A percentile compares a stretch with the other conserved stretches of the same genome.
These are phyloP conservation scores for Fusarium sp. DNA, from an alignment of 2,329 filamentous ascomycete genomes.

Conservation along the genomic window DNA sequence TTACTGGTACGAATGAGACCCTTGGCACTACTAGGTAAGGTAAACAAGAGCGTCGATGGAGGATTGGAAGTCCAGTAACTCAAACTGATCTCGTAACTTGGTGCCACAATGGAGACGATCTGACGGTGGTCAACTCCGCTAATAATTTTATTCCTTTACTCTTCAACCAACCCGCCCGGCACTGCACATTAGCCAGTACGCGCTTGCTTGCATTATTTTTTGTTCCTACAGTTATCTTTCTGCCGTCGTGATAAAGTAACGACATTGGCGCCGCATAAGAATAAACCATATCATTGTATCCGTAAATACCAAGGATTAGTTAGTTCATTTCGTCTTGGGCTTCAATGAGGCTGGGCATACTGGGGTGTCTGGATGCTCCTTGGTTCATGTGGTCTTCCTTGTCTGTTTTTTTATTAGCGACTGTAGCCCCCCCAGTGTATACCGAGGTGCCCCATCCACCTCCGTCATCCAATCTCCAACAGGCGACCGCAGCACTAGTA, in stretches of 20 bases:
- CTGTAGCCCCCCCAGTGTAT: conserved; percentile 5
- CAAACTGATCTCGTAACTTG: conserved; percentile 28
- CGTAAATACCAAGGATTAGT: too few species aligned
- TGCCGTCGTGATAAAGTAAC: neutral
- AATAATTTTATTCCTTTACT: conserved; percentile 33
- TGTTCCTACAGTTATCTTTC: neutral
- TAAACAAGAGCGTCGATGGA: neutral
- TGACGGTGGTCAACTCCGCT: conserved; percentile 27
- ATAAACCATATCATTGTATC: too few species aligned
- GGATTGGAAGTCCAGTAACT: neutral
- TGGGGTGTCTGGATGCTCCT: conserved; percentile 23
- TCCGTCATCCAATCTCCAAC: conserved; percentile 44
- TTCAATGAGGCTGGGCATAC: conserved; percentile 33
- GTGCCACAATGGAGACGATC: conserved; percentile 18
- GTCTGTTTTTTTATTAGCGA: conserved; percentile 16
- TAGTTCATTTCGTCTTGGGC: conserved; percentile 8
- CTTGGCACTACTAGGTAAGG: conserved; percentile 25
- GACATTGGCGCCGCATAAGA: neutral
- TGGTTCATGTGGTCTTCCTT: conserved; percentile 28
- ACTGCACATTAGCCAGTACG: conserved; percentile 5
- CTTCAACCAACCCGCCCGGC: neutral
- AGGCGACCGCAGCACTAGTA: conserved; percentile 12
- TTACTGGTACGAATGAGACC: conserved; percentile 4
- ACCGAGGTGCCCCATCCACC: conserved; percentile 28
- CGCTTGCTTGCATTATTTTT: neutral